Conservation (phyloP, 2,329 filamentous ascomycete genomes). For the Aschersonia sp. region DNA sequence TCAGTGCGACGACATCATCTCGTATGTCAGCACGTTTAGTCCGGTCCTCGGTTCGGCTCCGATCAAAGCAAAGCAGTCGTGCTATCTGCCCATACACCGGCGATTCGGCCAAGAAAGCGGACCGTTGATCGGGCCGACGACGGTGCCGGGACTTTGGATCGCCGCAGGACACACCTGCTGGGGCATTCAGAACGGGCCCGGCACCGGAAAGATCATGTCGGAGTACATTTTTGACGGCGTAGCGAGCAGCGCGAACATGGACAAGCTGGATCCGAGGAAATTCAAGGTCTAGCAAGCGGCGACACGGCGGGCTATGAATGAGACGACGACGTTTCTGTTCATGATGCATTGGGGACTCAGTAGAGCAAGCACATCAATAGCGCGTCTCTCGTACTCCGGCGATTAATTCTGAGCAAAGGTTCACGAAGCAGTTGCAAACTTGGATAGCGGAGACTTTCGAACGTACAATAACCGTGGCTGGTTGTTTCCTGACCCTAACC, state of each 20-base stretch:
- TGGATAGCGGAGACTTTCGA: too few species aligned
- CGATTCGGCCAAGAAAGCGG: conserved; percentile 43
- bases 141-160: conserved; percentile 59
- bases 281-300: conserved; percentile 31
- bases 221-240: conserved; percentile 64
- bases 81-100: conserved; percentile 74
- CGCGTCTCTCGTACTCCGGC: too few species aligned
- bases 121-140: conserved; percentile 66
- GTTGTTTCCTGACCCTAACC: too few species aligned
- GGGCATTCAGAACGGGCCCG: conserved; percentile 94
- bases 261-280: conserved; percentile 50
- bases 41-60: conserved; percentile 52
- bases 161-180: conserved; percentile 92
- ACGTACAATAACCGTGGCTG: too few species aligned
- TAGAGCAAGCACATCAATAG: too few species aligned
- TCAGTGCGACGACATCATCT: conserved; percentile 72
- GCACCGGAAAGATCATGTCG: conserved; percentile 67
- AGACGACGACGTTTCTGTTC: neutral
- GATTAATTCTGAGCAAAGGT: too few species aligned
- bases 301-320: neutral
- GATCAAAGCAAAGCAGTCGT: conserved; percentile 68
- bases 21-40: conserved; percentile 56
- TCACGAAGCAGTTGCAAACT: too few species aligned
- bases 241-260: conserved; percentile 52
- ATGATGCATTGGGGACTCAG: too few species aligned